Evolutionary conservation across 2,329 filamentous ascomycete species (phyloP).

Genomic region (Aspergillus sojae): DNA sequence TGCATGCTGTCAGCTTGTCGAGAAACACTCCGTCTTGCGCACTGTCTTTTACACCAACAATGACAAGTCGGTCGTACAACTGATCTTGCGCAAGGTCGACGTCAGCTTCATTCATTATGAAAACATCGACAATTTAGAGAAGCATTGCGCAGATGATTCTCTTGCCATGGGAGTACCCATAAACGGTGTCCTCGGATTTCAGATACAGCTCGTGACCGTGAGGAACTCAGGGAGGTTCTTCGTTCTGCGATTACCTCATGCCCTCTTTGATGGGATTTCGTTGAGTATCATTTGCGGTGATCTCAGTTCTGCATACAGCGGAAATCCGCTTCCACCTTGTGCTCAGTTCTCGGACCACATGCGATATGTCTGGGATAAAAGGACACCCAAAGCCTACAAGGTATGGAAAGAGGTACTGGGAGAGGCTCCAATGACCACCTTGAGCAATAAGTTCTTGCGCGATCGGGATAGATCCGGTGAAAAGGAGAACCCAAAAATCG

Average conservation of each 20-base stretch:
- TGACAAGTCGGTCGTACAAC: background rate
- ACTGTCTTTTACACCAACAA: background rate
- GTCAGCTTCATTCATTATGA: background rate
- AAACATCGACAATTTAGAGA: background rate
- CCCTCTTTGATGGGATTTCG: background rate
- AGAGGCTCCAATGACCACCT: background rate
- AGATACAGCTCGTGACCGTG: background rate
- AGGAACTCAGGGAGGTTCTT: background rate
- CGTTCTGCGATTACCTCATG: background rate
- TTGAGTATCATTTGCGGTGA: background rate
- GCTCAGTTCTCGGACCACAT: background rate
- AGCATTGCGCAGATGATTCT: background rate
- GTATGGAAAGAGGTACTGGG: background rate
- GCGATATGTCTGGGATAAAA: background rate
- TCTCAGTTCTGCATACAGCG: background rate
- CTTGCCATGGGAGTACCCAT: background rate
- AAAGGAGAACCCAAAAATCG: too few relatives aligned
- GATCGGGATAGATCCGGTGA: too few relatives aligned
- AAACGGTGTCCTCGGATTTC: background rate
- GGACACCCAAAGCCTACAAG: background rate
- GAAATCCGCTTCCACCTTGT: background rate
- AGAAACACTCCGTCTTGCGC: background rate
- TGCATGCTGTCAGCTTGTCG: background rate
- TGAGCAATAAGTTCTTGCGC: too few relatives aligned
- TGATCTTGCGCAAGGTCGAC: background rate